These are phyloP conservation scores for Apophysomyces ossiformis DNA, from an alignment of 371 early-diverging fungal species.

Conservation along the genomic window DNA sequence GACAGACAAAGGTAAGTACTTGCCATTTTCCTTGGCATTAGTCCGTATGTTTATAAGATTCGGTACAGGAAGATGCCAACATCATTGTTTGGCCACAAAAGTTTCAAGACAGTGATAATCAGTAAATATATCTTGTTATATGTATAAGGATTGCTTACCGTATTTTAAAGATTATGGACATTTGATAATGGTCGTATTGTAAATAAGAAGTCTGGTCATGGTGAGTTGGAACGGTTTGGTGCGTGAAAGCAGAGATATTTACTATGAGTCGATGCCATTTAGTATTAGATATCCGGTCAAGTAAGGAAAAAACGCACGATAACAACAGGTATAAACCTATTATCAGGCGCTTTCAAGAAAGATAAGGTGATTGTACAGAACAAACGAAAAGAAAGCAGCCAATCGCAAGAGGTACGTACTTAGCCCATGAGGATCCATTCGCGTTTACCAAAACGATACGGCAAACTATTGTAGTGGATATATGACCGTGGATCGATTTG, in stretches of 20 bases:
- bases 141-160: background rate
- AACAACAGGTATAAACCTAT: background rate
- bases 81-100: constrained; percentile 60
- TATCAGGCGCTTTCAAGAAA: constrained; percentile 49
- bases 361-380: constrained; percentile 53
- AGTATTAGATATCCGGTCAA: constrained; percentile 48
- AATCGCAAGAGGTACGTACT: constrained; percentile 45
- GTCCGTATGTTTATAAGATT: background rate
- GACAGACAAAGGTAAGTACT: constrained; percentile 42
- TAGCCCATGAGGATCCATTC: background rate
- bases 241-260: background rate
- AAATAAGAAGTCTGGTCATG: constrained; percentile 54
- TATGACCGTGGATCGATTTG: constrained; percentile 51
- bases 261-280: constrained; percentile 6
- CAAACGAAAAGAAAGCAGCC: constrained; percentile 38
- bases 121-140: constrained; percentile 32
- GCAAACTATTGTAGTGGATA: constrained; percentile 35
- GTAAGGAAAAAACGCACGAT: constrained; percentile 24
- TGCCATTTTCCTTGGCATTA: background rate
- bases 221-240: constrained; percentile 25
- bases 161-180: constrained; percentile 39
- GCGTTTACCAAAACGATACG: background rate
- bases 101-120: constrained; percentile 54
- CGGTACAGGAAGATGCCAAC: constrained; percentile 42
- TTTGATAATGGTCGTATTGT: constrained; percentile 44